Base-by-base conservation (phyloP, 768 basidiomycete genomes). In the Asterophora lycoperdoides region DNA sequence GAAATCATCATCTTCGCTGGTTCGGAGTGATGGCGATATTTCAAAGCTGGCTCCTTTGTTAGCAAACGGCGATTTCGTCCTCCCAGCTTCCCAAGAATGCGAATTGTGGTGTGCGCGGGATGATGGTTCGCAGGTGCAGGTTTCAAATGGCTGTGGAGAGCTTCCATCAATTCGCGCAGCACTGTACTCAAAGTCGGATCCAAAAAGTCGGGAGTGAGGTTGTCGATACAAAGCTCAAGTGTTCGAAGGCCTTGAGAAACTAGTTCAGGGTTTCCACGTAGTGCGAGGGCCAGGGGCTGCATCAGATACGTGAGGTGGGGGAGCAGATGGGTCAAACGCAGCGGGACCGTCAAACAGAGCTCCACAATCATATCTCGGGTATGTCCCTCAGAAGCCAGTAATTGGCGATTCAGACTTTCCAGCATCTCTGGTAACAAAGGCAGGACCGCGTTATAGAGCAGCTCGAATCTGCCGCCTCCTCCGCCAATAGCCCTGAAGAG, bases 141-240 rank as follows among this genome's bases (percentile, higher is more conserved):
- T 60, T 87, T 91, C 41, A 99, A 72, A 59, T 94, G 87, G 56
- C 81, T 85, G 66, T 95, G 92, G 18, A 99, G 76, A 0, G 93
- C 95, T 53, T 89, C 88, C 90, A 93, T 98, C 48, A 99, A 72
- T 54, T 98, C 93, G 40, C 93, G 78, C 36, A 96, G 76, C 37
- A 98, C 93, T 0, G 89, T 91, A 53, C 84, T 90, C 55, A 98
- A 80, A 2, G 93, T 94, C 3, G 96, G 96, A 60, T 98, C 95
- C 23, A 99, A 78, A 72, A 98, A 98, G 67, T 98, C 96, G 2
- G 93, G 92, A 0, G 93, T 96, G 20, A 99, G 78, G 63, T 98
- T 99, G 71, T 99, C 96, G 60, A 98, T 95, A 69, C 95, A 98
- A n/a, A 99, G 76, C 66, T 99, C 96, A 50, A 99, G 79, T 0